Evolutionary conservation across 106 monocot genomes (phyloP).

Genomic region (Dioscorea dumetorum): DNA sequence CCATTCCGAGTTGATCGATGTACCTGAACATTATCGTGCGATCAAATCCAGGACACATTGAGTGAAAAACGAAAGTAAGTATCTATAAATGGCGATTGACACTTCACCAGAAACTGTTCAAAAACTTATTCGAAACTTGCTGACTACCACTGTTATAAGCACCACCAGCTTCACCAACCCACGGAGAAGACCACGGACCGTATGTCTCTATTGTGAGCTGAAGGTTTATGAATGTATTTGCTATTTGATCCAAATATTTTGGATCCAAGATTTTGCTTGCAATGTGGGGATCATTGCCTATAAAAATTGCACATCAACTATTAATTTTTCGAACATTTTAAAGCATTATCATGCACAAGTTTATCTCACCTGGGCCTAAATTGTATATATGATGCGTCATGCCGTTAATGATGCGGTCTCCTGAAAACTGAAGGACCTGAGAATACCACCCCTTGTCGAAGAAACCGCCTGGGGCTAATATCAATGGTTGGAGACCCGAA

Average conservation of each 20-base stretch:
- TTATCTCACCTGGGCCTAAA: constrained; percentile 66
- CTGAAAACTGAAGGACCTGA: constrained; percentile 71
- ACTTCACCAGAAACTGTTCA: constrained; percentile 84
- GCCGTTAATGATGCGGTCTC: constrained; percentile 55
- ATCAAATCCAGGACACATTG: background rate
- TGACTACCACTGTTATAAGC: constrained; percentile 81
- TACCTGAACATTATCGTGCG: constrained; percentile 38
- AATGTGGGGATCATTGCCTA: constrained; percentile 69
- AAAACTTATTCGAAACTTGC: constrained; percentile 65
- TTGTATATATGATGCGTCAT: constrained; percentile 92
- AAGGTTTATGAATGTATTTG: constrained; percentile 56
- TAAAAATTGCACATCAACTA: background rate
- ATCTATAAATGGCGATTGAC: background rate
- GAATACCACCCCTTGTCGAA: constrained; percentile 74
- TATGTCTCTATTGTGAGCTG: constrained; percentile 47
- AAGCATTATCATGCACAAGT: background rate
- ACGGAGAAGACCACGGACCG: constrained; percentile 90
- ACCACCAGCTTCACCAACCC: constrained; percentile 97
- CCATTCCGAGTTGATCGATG: constrained; percentile 88
- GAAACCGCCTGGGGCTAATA: constrained; percentile 92
- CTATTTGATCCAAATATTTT: constrained; percentile 36
- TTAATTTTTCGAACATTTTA: background rate
- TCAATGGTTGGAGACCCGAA: constrained; percentile 26
- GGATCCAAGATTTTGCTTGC: constrained; percentile 56
- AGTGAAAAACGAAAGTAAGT: background rate